Base-by-base conservation (phyloP, 306 rosid genomes). In the Lablab purpureus region DNA sequence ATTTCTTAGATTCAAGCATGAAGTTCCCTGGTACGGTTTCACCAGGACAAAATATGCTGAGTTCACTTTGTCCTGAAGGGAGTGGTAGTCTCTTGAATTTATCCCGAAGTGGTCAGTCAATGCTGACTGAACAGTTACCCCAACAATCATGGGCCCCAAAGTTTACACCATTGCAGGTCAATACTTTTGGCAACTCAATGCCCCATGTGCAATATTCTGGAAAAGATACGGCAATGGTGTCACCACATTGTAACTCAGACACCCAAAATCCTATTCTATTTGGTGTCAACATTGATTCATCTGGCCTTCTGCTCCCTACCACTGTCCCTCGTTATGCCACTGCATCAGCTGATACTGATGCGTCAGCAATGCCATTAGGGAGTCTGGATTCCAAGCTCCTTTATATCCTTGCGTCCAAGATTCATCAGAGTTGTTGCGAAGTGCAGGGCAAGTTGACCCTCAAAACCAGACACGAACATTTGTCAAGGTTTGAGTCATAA, bases 281-380 rank as follows among this genome's bases (percentile, higher is more conserved):
- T 84, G 94, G 94, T 76, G 94, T 89, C 74, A 92, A 87, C 71
- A 91, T 91, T 2, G 94, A 91, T 81, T 88, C 97, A 72, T 93
- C 97, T 78, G 97, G 96, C 49, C 97, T 93, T 79, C 85, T 93
- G 69, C 91, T 89, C 76, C 94, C 97, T 43, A 84, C 90, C 63
- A 87, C 89, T 13, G 90, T 84, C 52, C 86, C 93, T 43, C 83
- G 84, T 55, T 89, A 82, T 67, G 25, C 88, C 6, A 72, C 90
- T 60, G 59, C 90, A 21, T 85, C 97, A 17, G 80, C 82, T 58
- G 89, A 84, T 75, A 84, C 85, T 47, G 89, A 88, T 77, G 74
- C 89, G 34, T 80, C 91, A n/a, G 76, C 93, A 55, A 87, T 87
- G 82, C 85, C 94, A 54, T 65, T 91, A 67, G 90, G 92, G 86